Evolutionary conservation across 768 basidiomycete species (phyloP).

Genomic region (Leccinum imitatum): DNA sequence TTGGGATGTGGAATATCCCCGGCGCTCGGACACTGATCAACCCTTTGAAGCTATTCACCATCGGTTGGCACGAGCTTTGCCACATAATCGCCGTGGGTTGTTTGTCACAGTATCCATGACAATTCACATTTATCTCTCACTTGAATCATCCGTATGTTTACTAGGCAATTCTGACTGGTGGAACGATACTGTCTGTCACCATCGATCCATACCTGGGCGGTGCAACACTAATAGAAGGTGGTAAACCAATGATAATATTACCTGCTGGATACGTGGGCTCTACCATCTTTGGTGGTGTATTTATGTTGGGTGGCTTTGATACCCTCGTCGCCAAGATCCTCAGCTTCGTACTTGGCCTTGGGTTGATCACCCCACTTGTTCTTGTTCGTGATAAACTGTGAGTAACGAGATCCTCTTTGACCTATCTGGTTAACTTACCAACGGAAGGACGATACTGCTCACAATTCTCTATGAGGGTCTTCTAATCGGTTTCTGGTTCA

Average conservation of each 20-base stretch:
- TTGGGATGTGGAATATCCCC: conserved; percentile 87
- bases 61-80: conserved; percentile 87
- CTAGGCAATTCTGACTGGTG: conserved; percentile 78
- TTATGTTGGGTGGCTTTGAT: conserved; percentile 82
- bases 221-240: conserved; percentile 66
- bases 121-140: conserved; percentile 7
- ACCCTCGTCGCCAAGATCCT: conserved; percentile 90
- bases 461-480: conserved; percentile 82
- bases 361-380: conserved; percentile 79
- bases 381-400: conserved; percentile 91
- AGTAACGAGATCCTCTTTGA: conserved; percentile 28
- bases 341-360: conserved; percentile 87
- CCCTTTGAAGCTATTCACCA: conserved; percentile 84
- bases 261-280: conserved; percentile 83
- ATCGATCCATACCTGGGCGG: conserved; percentile 83
- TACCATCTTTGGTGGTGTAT: conserved; percentile 76
- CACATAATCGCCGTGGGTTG: conserved; percentile 71
- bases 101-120: conserved; percentile 5
- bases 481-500: conserved; percentile 92
- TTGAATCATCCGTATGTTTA: not conserved
- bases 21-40: conserved; percentile 75
- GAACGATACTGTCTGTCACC: conserved; percentile 73
- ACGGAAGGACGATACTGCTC: conserved; percentile 74
- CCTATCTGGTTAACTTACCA: conserved; percentile 12
- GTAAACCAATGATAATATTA: conserved; percentile 67